Evolutionary conservation across 2,329 filamentous ascomycete species (phyloP), one percentile per base, ranked within the genome.

Genomic region (Alternaria novae-zelandiae): DNA sequence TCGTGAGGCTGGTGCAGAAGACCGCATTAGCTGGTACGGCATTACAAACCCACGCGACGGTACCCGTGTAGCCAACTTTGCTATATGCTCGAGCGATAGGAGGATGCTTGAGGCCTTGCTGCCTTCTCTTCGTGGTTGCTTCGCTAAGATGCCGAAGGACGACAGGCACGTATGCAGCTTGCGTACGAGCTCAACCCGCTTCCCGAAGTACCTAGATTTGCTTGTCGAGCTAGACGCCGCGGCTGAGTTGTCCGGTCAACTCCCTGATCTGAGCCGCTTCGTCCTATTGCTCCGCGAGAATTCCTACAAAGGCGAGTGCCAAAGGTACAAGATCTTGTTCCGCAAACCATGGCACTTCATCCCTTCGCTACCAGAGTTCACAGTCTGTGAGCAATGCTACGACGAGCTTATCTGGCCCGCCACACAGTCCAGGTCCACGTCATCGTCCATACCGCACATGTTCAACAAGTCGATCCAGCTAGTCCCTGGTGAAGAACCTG

Each of bases 341-440:
- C 86, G 88, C 58, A 86, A 85, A 12, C 82, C 85, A 43, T 97
- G 94, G 94, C 90, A 96, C 78, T 89, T 87, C 59, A 93, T 96
- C 78, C 88, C 91, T 1, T 84, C 87, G 13, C 82, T 96, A 0
- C 92, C 91, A 0, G 87, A 94, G 51, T 88, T 97, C 72, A 93
- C 91, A 1, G 90, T 97, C 5, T 98, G 94, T 79, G 89, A 91
- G 67, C 92, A 95, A 78, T 98, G 94, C 78, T 97, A 91, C 76
- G 87, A 92, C 15, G 89, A 93, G 21, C 87, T 93, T 1, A 88
- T 97, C n/a, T 88, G 87, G 79, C 93, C 94, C 1, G 83, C 88
- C 54, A 80, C 90, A 49, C 63, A 66, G 11, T 62, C 69, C 30
- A 82, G 86, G 5, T 82, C 85, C 28, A 82, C 85, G 4, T 80